Conservation (phyloP, 225 moss, liverwort and hornwort genomes). For the Bryum argenteum region DNA sequence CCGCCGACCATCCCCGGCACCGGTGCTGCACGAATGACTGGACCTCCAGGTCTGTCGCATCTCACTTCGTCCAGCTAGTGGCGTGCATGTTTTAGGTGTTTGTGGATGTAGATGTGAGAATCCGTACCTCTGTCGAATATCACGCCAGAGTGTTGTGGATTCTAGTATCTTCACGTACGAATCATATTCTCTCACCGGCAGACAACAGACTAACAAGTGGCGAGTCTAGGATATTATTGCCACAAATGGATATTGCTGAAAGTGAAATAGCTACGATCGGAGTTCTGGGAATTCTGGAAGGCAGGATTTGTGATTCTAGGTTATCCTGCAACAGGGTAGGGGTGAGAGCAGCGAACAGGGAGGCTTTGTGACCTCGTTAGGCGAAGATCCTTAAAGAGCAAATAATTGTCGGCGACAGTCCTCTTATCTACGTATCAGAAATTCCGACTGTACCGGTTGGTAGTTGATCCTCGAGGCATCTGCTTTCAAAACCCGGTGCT, state of each 20-base stretch:
- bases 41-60: slow-evolving; percentile 50
- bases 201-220: not conserved
- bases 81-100: not conserved
- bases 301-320: not conserved
- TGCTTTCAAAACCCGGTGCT: not conserved
- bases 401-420: not conserved
- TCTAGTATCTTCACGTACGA: not conserved
- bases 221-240: not conserved
- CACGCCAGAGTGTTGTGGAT: slow-evolving; percentile 1
- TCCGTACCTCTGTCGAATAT: not conserved
- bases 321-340: slow-evolving; percentile 5
- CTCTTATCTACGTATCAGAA: slow-evolving; percentile 4
- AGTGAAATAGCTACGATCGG: slow-evolving; percentile 9
- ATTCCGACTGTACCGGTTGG: not conserved
- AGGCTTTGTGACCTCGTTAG: not conserved
- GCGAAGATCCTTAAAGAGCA: not conserved
- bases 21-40: slow-evolving; percentile 29
- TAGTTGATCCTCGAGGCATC: not conserved
- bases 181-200: not conserved
- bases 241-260: slow-evolving; percentile 8
- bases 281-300: slow-evolving; percentile 3
- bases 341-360: not conserved
- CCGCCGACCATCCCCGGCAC: slow-evolving; percentile 36
- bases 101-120: not conserved
- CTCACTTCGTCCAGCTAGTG: slow-evolving; percentile 10